Evolutionary conservation across 2,329 filamentous ascomycete species (phyloP), one percentile per base, ranked within the genome.

Genomic region (Talaromyces verruculosus): DNA sequence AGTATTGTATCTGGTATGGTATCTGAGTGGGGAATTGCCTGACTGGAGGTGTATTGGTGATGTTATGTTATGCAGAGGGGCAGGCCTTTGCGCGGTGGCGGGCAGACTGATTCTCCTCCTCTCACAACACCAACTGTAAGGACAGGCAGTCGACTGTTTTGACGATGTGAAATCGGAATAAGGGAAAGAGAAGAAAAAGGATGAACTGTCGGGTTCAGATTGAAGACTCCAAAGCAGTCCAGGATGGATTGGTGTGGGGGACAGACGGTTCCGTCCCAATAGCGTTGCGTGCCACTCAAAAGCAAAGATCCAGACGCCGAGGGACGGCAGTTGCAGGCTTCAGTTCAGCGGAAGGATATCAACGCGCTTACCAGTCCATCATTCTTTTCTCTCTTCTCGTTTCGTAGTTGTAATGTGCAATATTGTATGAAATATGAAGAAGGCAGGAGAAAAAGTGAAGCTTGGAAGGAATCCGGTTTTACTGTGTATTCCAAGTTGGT

Each of bases 381-480:
- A 15, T 15, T 28, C 11, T 8, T 28, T 15, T 25, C 17, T 15
- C 28, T 8, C 15, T 51, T 15, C 25, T 33, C 30, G 30, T 33
- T 33, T 33, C 30, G 30, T 33, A 33, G 30, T 8, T 33, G 30
- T 33, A 33, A 33, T 33, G 30, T 33, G 7, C 30, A 33, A 33
- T 33, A 33, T 8, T 33, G 6, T 49, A 6, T 49, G 19, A 17
- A 30, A 51, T 17, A 28, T 17, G 47, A 13, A 19, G 6, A 43
- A 37, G 35, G 5, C 37, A 41, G 37, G 37, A 47, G 43, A 13
- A 47, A 41, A 47, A 49, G 45, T 28, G 22, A 15, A 30, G 47
- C 47, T 51, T 51, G 22, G 17, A 57, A 39, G 33, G 53, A 57
- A 57, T 57, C 53, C 53, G n/a, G 53, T 57, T 57, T 57, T 39